These are phyloP conservation scores for Crucibulum laeve DNA, from an alignment of 768 basidiomycete species.

Conservation along the genomic window DNA sequence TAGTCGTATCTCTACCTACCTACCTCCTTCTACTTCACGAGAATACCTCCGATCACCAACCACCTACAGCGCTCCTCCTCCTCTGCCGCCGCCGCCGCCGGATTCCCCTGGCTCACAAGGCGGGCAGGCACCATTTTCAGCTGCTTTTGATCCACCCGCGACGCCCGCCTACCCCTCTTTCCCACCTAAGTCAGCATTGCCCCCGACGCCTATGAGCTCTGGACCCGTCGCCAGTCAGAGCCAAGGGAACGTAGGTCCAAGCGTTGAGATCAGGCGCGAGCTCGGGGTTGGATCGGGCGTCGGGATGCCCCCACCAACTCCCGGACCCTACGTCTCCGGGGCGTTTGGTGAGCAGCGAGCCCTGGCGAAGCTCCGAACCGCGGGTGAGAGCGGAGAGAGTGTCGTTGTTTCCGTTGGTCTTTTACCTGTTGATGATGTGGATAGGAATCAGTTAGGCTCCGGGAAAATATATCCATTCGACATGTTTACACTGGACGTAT, in stretches of 20 bases:
- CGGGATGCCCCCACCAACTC: constrained; percentile 42
- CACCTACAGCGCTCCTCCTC: constrained; percentile 46
- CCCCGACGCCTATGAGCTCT: constrained; percentile 53
- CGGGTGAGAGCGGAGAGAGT: constrained; percentile 42
- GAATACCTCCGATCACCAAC: constrained; percentile 46
- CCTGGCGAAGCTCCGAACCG: constrained; percentile 21
- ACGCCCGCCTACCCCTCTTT: constrained; percentile 78
- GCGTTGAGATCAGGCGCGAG: constrained; percentile 66
- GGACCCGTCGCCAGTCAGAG: constrained; percentile 48
- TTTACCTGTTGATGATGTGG: constrained; percentile 24
- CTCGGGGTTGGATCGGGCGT: constrained; percentile 26
- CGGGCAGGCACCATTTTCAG: constrained; percentile 5
- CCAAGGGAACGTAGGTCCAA: constrained; percentile 46
- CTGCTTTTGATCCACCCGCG: constrained; percentile 30
- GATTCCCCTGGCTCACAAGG: constrained; percentile 4
- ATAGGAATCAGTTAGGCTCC: constrained; percentile 15
- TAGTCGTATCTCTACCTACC: constrained; percentile 23
- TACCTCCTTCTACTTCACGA: constrained; percentile 24
- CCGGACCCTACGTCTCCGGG: constrained; percentile 47
- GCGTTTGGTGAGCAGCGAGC: constrained; percentile 36
- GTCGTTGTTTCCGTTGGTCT: constrained; percentile 70
- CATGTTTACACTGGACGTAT: constrained; percentile 78
- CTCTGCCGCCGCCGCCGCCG: constrained; percentile 18
- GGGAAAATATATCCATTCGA: constrained; percentile 69
- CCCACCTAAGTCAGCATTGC: constrained; percentile 38